phyloP scores from a whole-genome alignment of 1,139 yeast species.

The Petasospora rhodanensis region DNA sequence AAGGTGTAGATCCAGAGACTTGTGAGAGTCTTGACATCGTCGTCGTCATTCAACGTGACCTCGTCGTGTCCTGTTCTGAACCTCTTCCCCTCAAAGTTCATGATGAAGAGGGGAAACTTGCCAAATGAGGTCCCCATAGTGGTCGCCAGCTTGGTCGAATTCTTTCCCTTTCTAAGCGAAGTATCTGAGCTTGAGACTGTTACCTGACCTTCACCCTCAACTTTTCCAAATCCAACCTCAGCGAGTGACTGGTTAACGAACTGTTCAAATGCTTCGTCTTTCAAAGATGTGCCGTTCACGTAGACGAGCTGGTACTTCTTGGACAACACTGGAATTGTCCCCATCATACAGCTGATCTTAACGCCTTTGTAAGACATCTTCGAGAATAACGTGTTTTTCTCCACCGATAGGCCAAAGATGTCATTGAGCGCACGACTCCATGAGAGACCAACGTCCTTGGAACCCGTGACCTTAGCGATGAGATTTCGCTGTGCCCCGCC shows the following conservation, averaged over 20 bases:
- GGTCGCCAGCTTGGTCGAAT: conserved; percentile 16
- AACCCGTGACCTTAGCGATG: too few species aligned
- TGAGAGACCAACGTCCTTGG: neutral
- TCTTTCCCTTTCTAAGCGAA: conserved; percentile 22
- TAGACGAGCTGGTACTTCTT: conserved; percentile 43
- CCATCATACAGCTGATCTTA: conserved; percentile 30
- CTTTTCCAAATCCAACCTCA: conserved; percentile 25
- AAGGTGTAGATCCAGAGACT: neutral
- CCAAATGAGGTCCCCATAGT: conserved; percentile 29
- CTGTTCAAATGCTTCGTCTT: conserved; percentile 26
- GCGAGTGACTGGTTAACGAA: conserved; percentile 23
- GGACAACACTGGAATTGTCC: conserved; percentile 30
- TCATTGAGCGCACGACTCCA: conserved; percentile 16
- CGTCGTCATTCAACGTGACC: too few species aligned
- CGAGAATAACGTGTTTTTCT: conserved; percentile 23
- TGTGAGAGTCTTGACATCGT: neutral
- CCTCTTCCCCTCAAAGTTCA: conserved; percentile 28
- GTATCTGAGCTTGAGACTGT: conserved; percentile 12
- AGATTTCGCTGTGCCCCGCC: too few species aligned
- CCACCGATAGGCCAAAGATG: conserved; percentile 24
- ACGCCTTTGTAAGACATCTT: conserved; percentile 27
- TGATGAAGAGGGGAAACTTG: conserved; percentile 36
- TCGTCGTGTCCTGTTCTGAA: too few species aligned
- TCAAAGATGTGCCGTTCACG: conserved; percentile 38
- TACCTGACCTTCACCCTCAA: conserved; percentile 8